Conservation (phyloP, 1,139 yeast species). For the Suhomyces anneliseae region DNA sequence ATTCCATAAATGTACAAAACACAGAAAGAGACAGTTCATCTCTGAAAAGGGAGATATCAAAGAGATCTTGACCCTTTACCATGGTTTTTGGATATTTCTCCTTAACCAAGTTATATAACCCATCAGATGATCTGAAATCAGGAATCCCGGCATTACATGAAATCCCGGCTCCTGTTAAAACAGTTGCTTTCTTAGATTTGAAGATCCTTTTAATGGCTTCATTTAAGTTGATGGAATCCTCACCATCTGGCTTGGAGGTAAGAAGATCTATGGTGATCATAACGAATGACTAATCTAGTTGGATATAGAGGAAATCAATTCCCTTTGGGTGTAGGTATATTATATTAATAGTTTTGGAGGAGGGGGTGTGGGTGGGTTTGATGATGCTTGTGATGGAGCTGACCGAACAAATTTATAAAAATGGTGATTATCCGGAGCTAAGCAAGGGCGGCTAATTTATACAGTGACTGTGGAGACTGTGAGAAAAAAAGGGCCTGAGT, state of each 20-base stretch:
- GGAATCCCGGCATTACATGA: constrained; percentile 97
- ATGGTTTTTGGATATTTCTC: constrained; percentile 59
- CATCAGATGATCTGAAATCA: constrained; percentile 83
- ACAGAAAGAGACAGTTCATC: constrained; percentile 60
- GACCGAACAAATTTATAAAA: too few species aligned
- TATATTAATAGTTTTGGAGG: too few species aligned
- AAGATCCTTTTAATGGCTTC: constrained; percentile 45
- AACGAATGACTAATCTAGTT: not conserved
- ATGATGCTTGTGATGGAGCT: too few species aligned
- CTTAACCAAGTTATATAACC: constrained; percentile 76
- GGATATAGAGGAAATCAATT: not conserved
- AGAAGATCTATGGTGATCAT: constrained; percentile 38
- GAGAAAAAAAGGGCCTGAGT: too few species aligned
- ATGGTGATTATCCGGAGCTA: too few species aligned
- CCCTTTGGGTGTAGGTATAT: too few species aligned
- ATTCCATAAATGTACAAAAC: constrained; percentile 82
- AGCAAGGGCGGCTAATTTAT: too few species aligned
- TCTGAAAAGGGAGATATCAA: constrained; percentile 79
- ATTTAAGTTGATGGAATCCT: constrained; percentile 33
- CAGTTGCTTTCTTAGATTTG: constrained; percentile 52
- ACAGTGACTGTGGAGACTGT: too few species aligned
- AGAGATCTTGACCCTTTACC: constrained; percentile 83
- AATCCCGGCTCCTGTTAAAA: constrained; percentile 92
- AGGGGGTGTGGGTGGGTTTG: too few species aligned
- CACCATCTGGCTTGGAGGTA: constrained; percentile 25